A percentile compares a stretch with the other conserved stretches of the same genome.
Evolutionary conservation across 495 filamentous ascomycete species (phyloP).

Genomic region (Tirmania nivea): DNA sequence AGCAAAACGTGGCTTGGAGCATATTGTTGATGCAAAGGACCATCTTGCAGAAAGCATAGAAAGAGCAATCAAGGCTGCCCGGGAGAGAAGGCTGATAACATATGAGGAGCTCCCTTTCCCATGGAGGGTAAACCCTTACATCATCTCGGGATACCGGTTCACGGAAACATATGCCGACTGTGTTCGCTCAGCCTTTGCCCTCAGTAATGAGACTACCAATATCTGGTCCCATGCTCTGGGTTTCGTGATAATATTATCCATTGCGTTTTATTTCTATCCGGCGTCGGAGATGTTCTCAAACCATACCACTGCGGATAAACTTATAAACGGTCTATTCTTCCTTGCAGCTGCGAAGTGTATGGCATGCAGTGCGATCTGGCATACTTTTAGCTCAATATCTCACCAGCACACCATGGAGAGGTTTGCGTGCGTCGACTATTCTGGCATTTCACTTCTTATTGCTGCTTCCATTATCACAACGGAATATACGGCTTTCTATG

Average conservation of each 20-base stretch:
- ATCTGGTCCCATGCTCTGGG: constrained; percentile 94
- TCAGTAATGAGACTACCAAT: constrained; percentile 88
- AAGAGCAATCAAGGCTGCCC: constrained; percentile 51
- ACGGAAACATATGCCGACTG: constrained; percentile 71
- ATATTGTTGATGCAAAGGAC: constrained; percentile 66
- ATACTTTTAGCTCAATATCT: constrained; percentile 92
- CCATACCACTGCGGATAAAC: constrained; percentile 67
- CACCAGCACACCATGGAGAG: constrained; percentile 75
- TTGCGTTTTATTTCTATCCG: constrained; percentile 96
- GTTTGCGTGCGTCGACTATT: constrained; percentile 97
- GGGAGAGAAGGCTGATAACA: constrained; percentile 59
- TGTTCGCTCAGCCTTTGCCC: constrained; percentile 53
- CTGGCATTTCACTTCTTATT: constrained; percentile 87
- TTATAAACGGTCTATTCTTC: constrained; percentile 86
- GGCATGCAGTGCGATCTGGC: constrained; percentile 87
- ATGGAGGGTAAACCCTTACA: constrained; percentile 91
- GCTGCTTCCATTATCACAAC: constrained; percentile 95
- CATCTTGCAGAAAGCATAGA: constrained; percentile 60
- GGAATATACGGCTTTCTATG: constrained; percentile 97
- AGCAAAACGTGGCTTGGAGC: constrained; percentile 57
- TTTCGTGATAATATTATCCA: constrained; percentile 59
- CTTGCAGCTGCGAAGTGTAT: constrained; percentile 92
- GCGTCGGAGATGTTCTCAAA: constrained; percentile 60
- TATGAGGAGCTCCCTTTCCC: constrained; percentile 81
- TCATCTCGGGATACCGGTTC: constrained; percentile 79